Evolutionary conservation across 129 eudicot species (phyloP).

Genomic region (Solidago caesia): DNA sequence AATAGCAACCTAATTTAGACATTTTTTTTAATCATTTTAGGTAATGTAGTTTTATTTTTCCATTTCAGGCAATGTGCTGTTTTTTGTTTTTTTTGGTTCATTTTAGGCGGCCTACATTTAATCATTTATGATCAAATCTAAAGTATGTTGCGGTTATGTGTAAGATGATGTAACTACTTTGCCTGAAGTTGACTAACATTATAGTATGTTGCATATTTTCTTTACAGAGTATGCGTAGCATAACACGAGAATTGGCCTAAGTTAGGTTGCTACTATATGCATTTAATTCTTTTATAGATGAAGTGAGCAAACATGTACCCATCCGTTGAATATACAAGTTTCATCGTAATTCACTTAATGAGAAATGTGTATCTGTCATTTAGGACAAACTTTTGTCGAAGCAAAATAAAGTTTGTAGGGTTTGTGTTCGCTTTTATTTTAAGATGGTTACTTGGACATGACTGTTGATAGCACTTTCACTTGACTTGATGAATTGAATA

Average conservation of each 20-base stretch:
- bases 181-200: not conserved
- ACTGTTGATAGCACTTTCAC: too few species aligned
- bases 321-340: not conserved
- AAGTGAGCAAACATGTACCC: slow-evolving; percentile 19
- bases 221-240: too few species aligned
- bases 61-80: not conserved
- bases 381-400: too few species aligned
- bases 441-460: too few species aligned
- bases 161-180: not conserved
- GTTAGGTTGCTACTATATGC: not conserved
- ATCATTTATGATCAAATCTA: not conserved
- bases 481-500: not conserved
- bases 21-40: not conserved
- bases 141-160: not conserved
- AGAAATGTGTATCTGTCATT: slow-evolving; percentile 15
- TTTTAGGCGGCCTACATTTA: not conserved
- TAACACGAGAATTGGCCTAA: not conserved
- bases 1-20: not conserved
- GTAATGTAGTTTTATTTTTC: not conserved
- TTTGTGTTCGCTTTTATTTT: too few species aligned
- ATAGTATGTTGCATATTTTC: too few species aligned
- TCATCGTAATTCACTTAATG: not conserved
- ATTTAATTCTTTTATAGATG: not conserved
- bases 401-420: not conserved
- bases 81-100: not conserved